Evolutionary conservation across 148 eudicot genomes (phyloP).

Genomic region (Camellia lanceoleosa): DNA sequence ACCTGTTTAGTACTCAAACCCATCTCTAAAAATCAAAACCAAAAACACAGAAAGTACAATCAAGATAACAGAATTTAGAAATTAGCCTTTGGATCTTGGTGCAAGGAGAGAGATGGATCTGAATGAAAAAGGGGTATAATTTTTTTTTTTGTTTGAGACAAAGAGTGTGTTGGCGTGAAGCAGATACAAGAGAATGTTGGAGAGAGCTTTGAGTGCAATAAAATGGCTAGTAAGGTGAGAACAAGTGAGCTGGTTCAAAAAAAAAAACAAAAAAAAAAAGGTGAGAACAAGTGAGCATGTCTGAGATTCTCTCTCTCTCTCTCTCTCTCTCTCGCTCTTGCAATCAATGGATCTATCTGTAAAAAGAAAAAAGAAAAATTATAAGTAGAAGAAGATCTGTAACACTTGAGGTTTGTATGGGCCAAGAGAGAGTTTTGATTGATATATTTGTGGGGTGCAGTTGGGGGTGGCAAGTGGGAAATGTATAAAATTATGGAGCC

Average conservation of each 20-base stretch:
- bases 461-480: not conserved
- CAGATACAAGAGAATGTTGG: conserved; percentile 17
- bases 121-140: conserved; percentile 19
- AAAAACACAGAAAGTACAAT: not conserved
- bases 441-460: conserved; percentile 18
- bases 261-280: too few species aligned
- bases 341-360: conserved; percentile 28
- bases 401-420: conserved; percentile 2
- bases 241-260: too few species aligned
- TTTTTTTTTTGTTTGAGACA: conserved; percentile 17
- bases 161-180: conserved; percentile 21
- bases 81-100: conserved; percentile 24
- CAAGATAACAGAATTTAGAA: not conserved
- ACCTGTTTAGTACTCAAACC: conserved; percentile 61
- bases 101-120: conserved; percentile 23
- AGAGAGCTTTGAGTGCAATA: conserved; percentile 18
- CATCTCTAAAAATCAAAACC: conserved; percentile 26
- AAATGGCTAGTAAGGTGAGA: conserved; percentile 37
- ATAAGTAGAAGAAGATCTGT: conserved; percentile 6
- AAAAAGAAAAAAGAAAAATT: conserved; percentile 14
- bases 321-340: conserved; percentile 21
- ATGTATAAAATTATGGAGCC: not conserved
- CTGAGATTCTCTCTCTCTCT: conserved; percentile 30
- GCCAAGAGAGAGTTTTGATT: conserved; percentile 18
- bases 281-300: conserved; percentile 52